These are phyloP conservation scores for Leccinum truebloodii DNA, from an alignment of 768 basidiomycete species.

Conservation along the genomic window DNA sequence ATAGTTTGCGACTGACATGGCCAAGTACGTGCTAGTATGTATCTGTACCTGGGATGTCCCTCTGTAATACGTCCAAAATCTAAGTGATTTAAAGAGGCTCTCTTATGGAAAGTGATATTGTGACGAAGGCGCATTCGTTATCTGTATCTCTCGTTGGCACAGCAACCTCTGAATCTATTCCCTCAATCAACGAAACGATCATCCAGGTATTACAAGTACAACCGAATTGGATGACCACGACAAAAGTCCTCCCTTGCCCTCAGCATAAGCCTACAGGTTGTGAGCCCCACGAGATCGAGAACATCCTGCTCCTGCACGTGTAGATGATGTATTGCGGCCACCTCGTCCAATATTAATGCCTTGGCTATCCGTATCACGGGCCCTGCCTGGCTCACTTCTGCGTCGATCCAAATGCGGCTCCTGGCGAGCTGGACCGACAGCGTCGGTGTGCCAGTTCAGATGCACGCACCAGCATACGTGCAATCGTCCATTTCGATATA, in stretches of 20 bases:
- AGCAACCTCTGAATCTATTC: constrained; percentile 43
- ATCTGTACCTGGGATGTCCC: constrained; percentile 4
- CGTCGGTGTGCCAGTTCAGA: constrained; percentile 45
- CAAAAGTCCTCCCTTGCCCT: constrained; percentile 49
- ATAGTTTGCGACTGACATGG: constrained; percentile 50
- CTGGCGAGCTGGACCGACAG: constrained; percentile 48
- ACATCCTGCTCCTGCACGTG: constrained; percentile 57
- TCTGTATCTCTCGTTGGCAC: constrained; percentile 56
- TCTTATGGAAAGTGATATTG: constrained; percentile 18
- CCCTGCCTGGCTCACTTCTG: constrained; percentile 1
- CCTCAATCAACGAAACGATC: constrained; percentile 32
- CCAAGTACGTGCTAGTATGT: constrained; percentile 1
- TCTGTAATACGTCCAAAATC: constrained; percentile 22
- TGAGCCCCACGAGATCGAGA: constrained; percentile 47
- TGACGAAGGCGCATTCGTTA: constrained; percentile 47
- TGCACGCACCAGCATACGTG: constrained; percentile 64
- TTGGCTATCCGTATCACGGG: constrained; percentile 12
- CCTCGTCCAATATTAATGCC: constrained; percentile 37
- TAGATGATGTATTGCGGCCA: constrained; percentile 58
- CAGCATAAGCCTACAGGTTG: constrained; percentile 48
- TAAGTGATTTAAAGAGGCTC: constrained; percentile 15
- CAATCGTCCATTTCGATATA: constrained; percentile 46
- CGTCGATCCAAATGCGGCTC: constrained; percentile 34
- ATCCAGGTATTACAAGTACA: not conserved
- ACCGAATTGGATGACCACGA: constrained; percentile 39